Evolutionary conservation across 1,139 yeast species (phyloP), one percentile per base, ranked within the genome.

Genomic region (Tardiomyces digboiensis): DNA sequence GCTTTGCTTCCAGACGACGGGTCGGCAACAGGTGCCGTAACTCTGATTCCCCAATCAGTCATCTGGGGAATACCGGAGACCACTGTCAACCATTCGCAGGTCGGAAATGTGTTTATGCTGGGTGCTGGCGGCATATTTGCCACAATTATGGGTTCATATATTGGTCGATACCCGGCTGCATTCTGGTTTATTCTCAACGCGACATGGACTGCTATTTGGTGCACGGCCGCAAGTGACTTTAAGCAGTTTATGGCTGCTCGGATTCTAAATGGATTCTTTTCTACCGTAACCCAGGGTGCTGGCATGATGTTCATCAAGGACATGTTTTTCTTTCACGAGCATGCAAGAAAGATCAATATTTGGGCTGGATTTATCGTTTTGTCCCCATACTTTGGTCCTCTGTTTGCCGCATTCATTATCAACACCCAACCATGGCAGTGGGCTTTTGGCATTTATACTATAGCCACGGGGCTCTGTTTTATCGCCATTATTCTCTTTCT

Each of bases 241-340:
- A 8, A 26, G 8, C 33, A 26, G 33, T 26, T 26, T 8, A 26
- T 26, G 33, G 33, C 33, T 8, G 33, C 33, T 5, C 5, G 33
- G 3, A 26, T 26, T 8, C 33, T 26, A 5, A 26, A 26, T 8
- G 33, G 33, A n/a, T 26, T 26, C 33, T 26, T 26, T 8, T 26
- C 33, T 4, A 26, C 33, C 14, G 33, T 26, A 5, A 26, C 5
- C 5, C 5, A 4, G 8, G 33, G 33, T 26, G 10, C 10, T 8
- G 33, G 33, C 33, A 26, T 26, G 33, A 26, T 26, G 33, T 26
- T 26, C 33, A 26, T 26, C 33, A 26, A 26, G 33, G 33, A 26
- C 10, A 26, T 26, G 8, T 26, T 26, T 8, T 26, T 13, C 10
- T 26, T 26, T 8, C 33, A 26, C 33, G 33, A 26, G 33, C 33